Percentiles rank a stretch among this genome's conserved stretches.
These are phyloP conservation scores for Aureobasidium zeae DNA, from an alignment of 2,329 filamentous ascomycete species.

Conservation along the genomic window DNA sequence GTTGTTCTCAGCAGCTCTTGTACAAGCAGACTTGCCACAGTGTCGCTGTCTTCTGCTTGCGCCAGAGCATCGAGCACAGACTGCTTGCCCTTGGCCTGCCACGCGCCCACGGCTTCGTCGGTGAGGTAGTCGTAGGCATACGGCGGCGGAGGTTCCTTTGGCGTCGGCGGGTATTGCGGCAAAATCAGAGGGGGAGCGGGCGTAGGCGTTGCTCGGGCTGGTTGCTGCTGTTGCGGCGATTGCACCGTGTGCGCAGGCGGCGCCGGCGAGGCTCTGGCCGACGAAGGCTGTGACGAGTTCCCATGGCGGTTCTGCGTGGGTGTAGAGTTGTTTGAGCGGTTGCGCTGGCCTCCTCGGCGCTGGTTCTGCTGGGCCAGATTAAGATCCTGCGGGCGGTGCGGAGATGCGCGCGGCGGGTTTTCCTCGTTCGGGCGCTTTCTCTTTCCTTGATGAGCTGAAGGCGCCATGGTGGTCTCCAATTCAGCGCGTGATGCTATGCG, in stretches of 20 bases:
- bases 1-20: slow-evolving; percentile 77
- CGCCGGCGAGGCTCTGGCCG: slow-evolving; percentile 14
- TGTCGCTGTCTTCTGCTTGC: slow-evolving; percentile 55
- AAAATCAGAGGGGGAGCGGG: slow-evolving; percentile 15
- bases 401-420: slow-evolving; percentile 36
- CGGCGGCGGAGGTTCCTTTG: slow-evolving; percentile 20
- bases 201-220: slow-evolving; percentile 10
- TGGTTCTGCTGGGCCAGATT: slow-evolving; percentile 45
- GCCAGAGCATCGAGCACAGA: slow-evolving; percentile 57
- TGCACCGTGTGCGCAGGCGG: slow-evolving; percentile 16
- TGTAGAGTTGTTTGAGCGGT: slow-evolving; percentile 11
- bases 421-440: slow-evolving; percentile 46
- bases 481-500: too few species aligned
- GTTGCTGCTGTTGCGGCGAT: not conserved
- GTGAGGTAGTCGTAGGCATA: slow-evolving; percentile 73
- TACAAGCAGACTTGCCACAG: slow-evolving; percentile 62
- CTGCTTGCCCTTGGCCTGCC: slow-evolving; percentile 58
- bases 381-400: slow-evolving; percentile 42
- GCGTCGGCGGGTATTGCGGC: slow-evolving; percentile 17
- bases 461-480: too few species aligned
- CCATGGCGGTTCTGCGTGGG: slow-evolving; percentile 15
- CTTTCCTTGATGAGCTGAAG: slow-evolving; percentile 44
- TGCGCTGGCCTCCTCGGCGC: slow-evolving; percentile 18
- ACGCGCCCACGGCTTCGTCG: slow-evolving; percentile 55
- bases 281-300: slow-evolving; percentile 12